Evolutionary conservation across 768 basidiomycete species (phyloP), one percentile per base, ranked within the genome.

Genomic region (Solioccasus polychromus): DNA sequence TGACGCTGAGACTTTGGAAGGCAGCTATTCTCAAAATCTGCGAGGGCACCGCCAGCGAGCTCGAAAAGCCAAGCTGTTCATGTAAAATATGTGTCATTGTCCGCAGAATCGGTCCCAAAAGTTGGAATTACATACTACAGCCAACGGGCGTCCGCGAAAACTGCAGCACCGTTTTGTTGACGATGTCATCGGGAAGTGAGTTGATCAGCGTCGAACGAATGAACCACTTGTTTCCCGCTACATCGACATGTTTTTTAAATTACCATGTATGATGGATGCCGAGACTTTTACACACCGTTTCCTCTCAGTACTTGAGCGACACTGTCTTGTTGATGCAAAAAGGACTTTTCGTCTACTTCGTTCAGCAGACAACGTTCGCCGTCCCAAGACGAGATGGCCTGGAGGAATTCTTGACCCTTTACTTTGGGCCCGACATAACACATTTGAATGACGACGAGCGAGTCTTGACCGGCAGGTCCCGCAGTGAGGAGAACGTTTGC

Each of bases 401-500:
- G 79, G 42, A 89, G 81, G 53, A 89, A 89, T 59, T 83, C 82
- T 3, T 83, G 79, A 0, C 82, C 83, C 52, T 84, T 79, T 48
- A 85, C 80, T 52, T 80, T 78, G 0, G 82, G 73, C 0, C 93
- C 93, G 34, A 90, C 66, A 62, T 85, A 95, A 67, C 93, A 96
- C 69, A 95, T 85, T 63, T 96, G 93, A 40, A 96, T 81, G 29
- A 94, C 88, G 47, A 92, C 79, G 35, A 96, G 79, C 14, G 89
- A 92, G 53, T 89, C 88, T 53, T 87, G 78, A 39, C 82, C 82
- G 9, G 79, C 82, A 4, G 92, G 91, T 7, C 93, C 92, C 0
- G 93, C 92, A 3, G 93, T 95, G 44, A 95, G 76, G 43, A 95
- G 78, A 26, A 92, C 79, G 60, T 94, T 95, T 29, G 89, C 86